Evolutionary conservation across 2,329 filamentous ascomycete genomes (phyloP), one percentile per base, ranked within the genome.

Genomic region (Epicoccum sorghinum): DNA sequence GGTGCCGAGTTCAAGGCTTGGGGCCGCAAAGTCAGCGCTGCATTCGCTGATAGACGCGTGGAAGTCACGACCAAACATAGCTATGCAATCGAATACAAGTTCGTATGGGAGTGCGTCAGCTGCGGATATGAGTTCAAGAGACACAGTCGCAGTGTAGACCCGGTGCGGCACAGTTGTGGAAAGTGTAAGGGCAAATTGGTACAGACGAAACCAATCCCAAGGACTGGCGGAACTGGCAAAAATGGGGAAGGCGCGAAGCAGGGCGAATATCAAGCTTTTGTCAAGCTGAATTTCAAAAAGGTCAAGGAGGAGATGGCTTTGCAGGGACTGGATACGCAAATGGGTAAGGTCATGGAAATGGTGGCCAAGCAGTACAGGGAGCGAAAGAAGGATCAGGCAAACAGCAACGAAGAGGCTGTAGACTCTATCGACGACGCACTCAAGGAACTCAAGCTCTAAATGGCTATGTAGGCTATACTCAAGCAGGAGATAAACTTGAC

Each of bases 61-160:
- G 77, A 87, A 30, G 91, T 98, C 18, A 96, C 92, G 1, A 97
- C 93, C 0, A 96, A 90, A 69, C 93, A 99, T 75, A 84, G 80
- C 29, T 99, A 97, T 73, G 84, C 88, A 44, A 98, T 98, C 67
- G 89, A 93, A 64, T 96, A 91, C 78, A 96, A 93, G 77, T 99
- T 93, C 70, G 77, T 93, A 18, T 98, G 95, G 93, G 79, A 83
- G 37, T 98, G 93, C 71, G 77, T 72, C 4, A 73, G 69, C 3
- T 98, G 95, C 69, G 82, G 79, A 0, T 77, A 83, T 29, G 87
- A 90, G 70, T 96, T 89, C 72, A 90, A 92, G 68, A 82, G 93
- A 4, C 93, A 98, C 74, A 92, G 88, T 13, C 91, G 89, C 75
- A 95, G 90, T 69, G 90, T 98, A 61, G 86, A 97, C 71, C 82